A percentile compares a stretch with the other conserved stretches of the same genome.
phyloP scores from a whole-genome alignment of 2,329 filamentous ascomycete genomes.

The Talaromyces rugulosus region DNA sequence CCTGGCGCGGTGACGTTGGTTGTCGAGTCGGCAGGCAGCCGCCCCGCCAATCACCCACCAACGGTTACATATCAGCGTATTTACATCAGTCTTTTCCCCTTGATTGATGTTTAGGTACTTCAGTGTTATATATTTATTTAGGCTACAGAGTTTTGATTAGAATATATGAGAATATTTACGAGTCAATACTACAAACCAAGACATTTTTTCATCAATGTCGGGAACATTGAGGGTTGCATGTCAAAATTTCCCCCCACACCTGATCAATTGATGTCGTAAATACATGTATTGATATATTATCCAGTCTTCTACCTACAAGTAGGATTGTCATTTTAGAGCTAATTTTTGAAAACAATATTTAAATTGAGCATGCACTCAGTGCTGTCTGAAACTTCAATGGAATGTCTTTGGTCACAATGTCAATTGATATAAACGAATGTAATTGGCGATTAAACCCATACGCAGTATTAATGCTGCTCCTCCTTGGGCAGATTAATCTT shows the following conservation, averaged over 20 bases:
- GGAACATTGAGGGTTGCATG: no score
- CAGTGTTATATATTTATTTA: background rate
- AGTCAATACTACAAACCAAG: no score
- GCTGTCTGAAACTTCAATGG: no score
- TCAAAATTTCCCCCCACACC: no score
- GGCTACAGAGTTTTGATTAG: background rate
- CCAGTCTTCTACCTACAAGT: no score
- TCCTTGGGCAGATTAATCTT: conserved; percentile 21
- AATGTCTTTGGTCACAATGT: background rate
- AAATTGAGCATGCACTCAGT: no score
- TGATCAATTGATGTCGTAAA: no score
- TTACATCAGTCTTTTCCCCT: background rate
- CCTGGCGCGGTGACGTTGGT: background rate
- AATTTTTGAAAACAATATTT: no score
- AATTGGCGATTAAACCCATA: background rate
- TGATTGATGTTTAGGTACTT: background rate
- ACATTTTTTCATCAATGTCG: no score
- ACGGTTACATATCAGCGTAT: background rate
- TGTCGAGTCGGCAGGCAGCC: background rate
- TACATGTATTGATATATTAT: no score
- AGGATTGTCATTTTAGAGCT: no score
- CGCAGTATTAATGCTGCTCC: conserved; percentile 7
- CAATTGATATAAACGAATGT: background rate
- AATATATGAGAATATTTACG: background rate
- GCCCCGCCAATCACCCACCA: background rate